Base-by-base conservation (phyloP, 2,329 filamentous ascomycete species). In the Fusarium sambucinum region DNA sequence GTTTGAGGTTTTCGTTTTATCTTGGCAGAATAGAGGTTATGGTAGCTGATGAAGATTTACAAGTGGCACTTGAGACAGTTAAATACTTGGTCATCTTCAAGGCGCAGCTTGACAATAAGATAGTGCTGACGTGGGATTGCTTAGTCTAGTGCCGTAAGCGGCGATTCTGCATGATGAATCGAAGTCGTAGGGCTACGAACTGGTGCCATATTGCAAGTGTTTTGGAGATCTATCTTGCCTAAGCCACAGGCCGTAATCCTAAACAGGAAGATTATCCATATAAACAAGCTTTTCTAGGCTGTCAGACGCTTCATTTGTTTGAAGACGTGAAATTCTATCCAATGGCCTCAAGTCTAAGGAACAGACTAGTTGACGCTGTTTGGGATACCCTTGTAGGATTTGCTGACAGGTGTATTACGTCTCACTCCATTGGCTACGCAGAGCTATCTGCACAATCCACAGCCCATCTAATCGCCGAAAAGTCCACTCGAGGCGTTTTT, bases 121-220 rank as follows among this genome's bases (percentile, higher is more conserved):
- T 63, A 48, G 59, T 42, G 59, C 59, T 63, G 48, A 63, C 59
- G 59, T 63, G 29, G 32, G 57, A 62, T 55, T 4, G 5, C 25
- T 23, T 41, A 19, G 30, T 30, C 30, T 47, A 21, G 14, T 21
- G n/a, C 7, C 9, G 3, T 32, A 35, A 48, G 29, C 21, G 14
- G 30, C 17, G 19, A 30, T 14, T 32, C 27, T 45, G 11, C 3
- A 19, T 16, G 5, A 1, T 13, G 27, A n/a, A 17, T 40, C 23
- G 6, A 19, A 11, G 9, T n/a, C 13, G n/a, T 63, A 56, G 27
- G 58, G 58, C 48, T 23, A 14, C 58, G 19, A 63, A 29, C 38
- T 23, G 17, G 13, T 27, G 23, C 6, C 16, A 19, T 27, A 6
- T 2, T 21, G 23, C 13, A 9, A 10, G 1, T 11, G 25, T 16